Base-by-base conservation (phyloP, 495 filamentous ascomycete species). In the Xylaria intraflava region DNA sequence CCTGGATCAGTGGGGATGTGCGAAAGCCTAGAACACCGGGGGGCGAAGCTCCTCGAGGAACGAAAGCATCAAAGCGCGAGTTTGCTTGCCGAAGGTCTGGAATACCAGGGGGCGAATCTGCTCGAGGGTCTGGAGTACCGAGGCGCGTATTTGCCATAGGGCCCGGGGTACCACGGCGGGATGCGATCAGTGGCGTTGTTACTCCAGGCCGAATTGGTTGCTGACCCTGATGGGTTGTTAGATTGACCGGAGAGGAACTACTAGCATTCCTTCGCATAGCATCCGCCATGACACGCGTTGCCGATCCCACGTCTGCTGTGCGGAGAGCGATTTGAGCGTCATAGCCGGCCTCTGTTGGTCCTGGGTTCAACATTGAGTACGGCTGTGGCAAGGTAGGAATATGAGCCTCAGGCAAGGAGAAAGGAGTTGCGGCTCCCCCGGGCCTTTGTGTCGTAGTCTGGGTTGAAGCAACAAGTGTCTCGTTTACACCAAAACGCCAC, bases 261-360 rank as follows among this genome's bases (percentile, higher is more conserved):
- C 74, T 74, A 22, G 74, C 62, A 60, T 69, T 75, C 52, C 75
- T 64, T 22, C 73, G 70, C 73, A 78, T 78, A 20, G 72, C 73
- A 56, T 69, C 69, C 0, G 68, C 62, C 60, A 73, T 71, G n/a
- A 57, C 56, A 30, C 69, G 70, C 3, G 65, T 67, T 6, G 69
- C 68, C 27, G 73, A 66, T 9, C 53, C 61, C n/a, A 69, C 62
- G 49, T 77, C 75, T 16, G 69, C 69, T 41, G 68, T 60, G 26
- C 71, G 69, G 4, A 78, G 49, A 8, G 71, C 66, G 51, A 69
- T 70, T 27, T 72, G 72, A 5, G 69, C 55, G 8, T 72, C 71
- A 14, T 63, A 54, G 12, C 62, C 53, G 11, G 61, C 52, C 2
- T 65, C 64, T 8, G 70, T 48, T 7, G 62, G 60, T 17, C 61